Base-by-base conservation (phyloP, 2,329 filamentous ascomycete species). In the Macrophomina phaseolina region DNA sequence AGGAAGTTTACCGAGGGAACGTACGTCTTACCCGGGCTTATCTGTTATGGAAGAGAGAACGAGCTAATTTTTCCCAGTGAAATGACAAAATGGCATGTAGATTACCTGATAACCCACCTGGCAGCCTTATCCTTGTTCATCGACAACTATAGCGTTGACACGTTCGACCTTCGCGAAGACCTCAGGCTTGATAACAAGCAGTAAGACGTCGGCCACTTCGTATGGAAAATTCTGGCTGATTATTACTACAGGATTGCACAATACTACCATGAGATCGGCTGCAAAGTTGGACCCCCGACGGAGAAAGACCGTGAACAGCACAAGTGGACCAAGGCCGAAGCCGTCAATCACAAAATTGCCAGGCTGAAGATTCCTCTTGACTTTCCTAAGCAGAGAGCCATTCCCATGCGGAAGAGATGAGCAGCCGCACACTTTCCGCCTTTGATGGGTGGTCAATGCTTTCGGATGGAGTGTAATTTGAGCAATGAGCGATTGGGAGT, bases 211-310 rank as follows among this genome's bases (percentile, higher is more conserved):
- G 3, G 16, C 18, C 14, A 32, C 34, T 40, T n/a, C 5, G 7
- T 32, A 45, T 18, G 14, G n/a, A 7, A 11, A 46, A 42, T 51
- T 48, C 8, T 5, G 53, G 36, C 67, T 74, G 67, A 74, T 23
- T 68, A 3, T 34, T 32, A 8, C 16, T n/a, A 28, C 46, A 81
- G 79, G 23, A 80, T 94, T 73, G 85, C 83, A 63, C 85, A 88
- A 74, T 94, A 93, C 77, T 94, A 91, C 77, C 80, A 82, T 56
- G 92, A 94, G 77, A 89, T 95, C 70, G 92, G 92, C 28, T 91
- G 89, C 36, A 87, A 84, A 71, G 83, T 92, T 40, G 73, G 67
- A 18, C 70, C 76, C 34, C 78, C 83, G 12, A 83, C 81, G 4
- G 84, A 84, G 61, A 76, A 75, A 18, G 83, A 86, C 66, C 75